Conservation (phyloP, 768 basidiomycete genomes). For the Lactarius deliciosus region DNA sequence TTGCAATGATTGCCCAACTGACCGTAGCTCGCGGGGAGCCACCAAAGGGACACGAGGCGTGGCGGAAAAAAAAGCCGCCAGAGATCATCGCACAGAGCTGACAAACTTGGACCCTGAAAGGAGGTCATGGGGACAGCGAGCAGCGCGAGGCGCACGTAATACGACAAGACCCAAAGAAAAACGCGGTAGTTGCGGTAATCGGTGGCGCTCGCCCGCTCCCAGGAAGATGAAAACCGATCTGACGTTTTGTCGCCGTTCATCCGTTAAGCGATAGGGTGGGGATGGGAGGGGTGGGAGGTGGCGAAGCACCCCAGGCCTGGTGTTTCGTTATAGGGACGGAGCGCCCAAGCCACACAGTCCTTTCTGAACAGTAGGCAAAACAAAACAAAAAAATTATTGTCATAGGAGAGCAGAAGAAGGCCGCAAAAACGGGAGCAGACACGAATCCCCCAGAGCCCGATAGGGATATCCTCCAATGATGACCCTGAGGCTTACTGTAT, state of each 20-base stretch:
- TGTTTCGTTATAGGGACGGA: constrained; percentile 24
- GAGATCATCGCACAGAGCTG: constrained; percentile 6
- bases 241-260: constrained; percentile 24
- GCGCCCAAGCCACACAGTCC: constrained; percentile 10
- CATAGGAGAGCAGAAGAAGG: constrained; percentile 9
- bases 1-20: constrained; percentile 1
- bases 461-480: constrained; percentile 4
- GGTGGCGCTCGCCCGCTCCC: constrained; percentile 26
- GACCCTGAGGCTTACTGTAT: constrained; percentile 12
- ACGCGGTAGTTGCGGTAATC: constrained; percentile 17
- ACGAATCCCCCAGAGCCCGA: constrained; percentile 9
- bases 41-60: constrained; percentile 14
- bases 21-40: constrained; percentile 10
- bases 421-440: constrained; percentile 6
- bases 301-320: constrained; percentile 17
- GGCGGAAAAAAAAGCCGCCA: neutral
- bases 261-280: constrained; percentile 24
- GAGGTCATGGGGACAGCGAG: constrained; percentile 25
- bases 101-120: constrained; percentile 3
- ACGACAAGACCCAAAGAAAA: constrained; percentile 13
- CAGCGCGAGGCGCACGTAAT: constrained; percentile 20
- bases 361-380: constrained; percentile 1
- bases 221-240: constrained; percentile 24
- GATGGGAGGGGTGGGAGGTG: constrained; percentile 4
- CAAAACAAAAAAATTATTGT: constrained; percentile 6